A percentile compares a stretch with the other conserved stretches of the same genome.
These are phyloP conservation scores for Auricularia cornea DNA, from an alignment of 768 basidiomycete genomes.

Conservation along the genomic window DNA sequence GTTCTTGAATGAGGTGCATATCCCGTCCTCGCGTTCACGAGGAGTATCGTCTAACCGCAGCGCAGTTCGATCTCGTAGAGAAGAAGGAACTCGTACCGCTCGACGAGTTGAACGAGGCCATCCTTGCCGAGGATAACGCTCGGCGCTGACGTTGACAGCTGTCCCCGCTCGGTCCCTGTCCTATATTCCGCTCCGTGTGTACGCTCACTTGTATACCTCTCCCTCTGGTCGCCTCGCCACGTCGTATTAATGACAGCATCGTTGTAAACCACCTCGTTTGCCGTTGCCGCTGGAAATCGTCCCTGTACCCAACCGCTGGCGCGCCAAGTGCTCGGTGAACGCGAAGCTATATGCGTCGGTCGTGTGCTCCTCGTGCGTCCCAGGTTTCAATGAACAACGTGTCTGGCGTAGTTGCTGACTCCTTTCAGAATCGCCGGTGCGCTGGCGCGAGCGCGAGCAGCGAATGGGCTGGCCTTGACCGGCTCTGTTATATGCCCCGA, in stretches of 20 bases:
- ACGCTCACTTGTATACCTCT: background rate
- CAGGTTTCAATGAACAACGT: background rate
- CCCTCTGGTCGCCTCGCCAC: background rate
- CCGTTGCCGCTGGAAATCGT: background rate
- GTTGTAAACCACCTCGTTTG: background rate
- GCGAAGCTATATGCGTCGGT: too few relatives aligned
- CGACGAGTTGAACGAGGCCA: conserved; percentile 91
- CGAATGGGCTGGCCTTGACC: too few relatives aligned
- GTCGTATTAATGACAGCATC: background rate
- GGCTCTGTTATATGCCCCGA: too few relatives aligned
- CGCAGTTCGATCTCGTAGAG: conserved; percentile 86
- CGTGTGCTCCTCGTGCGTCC: background rate
- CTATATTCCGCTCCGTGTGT: background rate
- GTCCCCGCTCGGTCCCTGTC: background rate
- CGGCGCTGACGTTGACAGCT: conserved; percentile 7
- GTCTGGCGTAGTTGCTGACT: background rate
- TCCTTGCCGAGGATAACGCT: conserved; percentile 51
- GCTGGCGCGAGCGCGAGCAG: too few relatives aligned
- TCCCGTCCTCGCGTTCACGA: conserved; percentile 12
- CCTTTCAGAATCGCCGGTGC: background rate
- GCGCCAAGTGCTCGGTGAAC: too few relatives aligned
- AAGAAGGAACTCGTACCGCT: conserved; percentile 93
- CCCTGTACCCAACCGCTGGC: too few relatives aligned
- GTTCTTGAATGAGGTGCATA: conserved; percentile 81
- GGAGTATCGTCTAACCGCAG: background rate